Evolutionary conservation across 2,329 filamentous ascomycete genomes (phyloP).

Genomic region (Thielaviopsis ethacetica): DNA sequence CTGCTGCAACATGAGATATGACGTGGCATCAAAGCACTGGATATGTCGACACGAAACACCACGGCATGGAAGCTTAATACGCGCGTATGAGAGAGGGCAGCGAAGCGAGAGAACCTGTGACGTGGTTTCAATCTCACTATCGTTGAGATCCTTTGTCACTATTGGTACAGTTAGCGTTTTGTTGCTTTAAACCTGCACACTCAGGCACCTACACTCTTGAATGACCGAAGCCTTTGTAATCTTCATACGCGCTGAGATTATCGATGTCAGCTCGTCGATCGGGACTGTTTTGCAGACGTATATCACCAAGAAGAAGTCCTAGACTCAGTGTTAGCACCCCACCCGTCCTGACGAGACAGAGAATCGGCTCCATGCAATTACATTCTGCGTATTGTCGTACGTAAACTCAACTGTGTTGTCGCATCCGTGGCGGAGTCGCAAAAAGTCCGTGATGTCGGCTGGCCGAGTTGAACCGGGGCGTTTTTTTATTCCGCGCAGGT

Average conservation of each 20-base stretch:
- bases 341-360: not conserved
- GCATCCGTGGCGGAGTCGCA: constrained; percentile 56
- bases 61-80: constrained; percentile 65
- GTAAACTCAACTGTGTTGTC: constrained; percentile 69
- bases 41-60: constrained; percentile 71
- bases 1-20: constrained; percentile 85
- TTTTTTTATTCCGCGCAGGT: constrained; percentile 86
- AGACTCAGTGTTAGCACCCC: constrained; percentile 4
- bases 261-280: constrained; percentile 52
- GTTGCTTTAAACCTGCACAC: not conserved
- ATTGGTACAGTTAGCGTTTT: constrained; percentile 10
- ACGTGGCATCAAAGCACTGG: constrained; percentile 86
- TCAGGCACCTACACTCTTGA: constrained; percentile 51
- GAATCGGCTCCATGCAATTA: constrained; percentile 24
- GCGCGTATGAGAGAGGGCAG: constrained; percentile 75
- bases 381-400: constrained; percentile 84
- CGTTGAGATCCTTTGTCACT: constrained; percentile 70
- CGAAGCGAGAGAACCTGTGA: constrained; percentile 82
- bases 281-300: constrained; percentile 61
- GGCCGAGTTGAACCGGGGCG: constrained; percentile 89
- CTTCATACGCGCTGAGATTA: constrained; percentile 48
- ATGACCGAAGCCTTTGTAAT: constrained; percentile 72
- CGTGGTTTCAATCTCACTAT: constrained; percentile 77
- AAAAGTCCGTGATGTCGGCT: constrained; percentile 67
- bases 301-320: constrained; percentile 59